These are phyloP conservation scores for Biscogniauxia mediterranea DNA, from an alignment of 2,329 filamentous ascomycete species.

Conservation along the genomic window DNA sequence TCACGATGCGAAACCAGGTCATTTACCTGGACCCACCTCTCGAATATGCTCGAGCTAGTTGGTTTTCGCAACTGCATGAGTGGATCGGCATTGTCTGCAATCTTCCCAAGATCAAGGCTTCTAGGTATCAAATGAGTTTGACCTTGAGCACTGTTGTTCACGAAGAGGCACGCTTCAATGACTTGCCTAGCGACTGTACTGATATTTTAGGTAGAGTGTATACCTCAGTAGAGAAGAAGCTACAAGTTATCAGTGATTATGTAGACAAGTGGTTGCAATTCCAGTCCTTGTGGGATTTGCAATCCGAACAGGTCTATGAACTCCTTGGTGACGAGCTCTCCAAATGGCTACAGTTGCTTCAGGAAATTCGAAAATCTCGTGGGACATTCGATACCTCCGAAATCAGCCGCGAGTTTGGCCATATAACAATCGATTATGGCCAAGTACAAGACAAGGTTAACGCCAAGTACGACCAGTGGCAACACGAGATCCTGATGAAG, in stretches of 20 bases:
- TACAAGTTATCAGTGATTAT: slow-evolving; percentile 76
- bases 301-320: slow-evolving; percentile 93
- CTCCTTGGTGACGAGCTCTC: slow-evolving; percentile 86
- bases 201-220: slow-evolving; percentile 79
- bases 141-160: slow-evolving; percentile 57
- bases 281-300: slow-evolving; percentile 96
- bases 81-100: slow-evolving; percentile 95
- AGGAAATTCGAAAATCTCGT: slow-evolving; percentile 93
- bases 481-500: slow-evolving; percentile 92
- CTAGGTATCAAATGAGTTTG: slow-evolving; percentile 87
- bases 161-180: slow-evolving; percentile 71
- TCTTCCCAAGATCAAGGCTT: slow-evolving; percentile 89
- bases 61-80: slow-evolving; percentile 87
- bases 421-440: slow-evolving; percentile 94
- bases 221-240: slow-evolving; percentile 75
- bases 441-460: slow-evolving; percentile 99
- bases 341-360: slow-evolving; percentile 91
- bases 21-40: slow-evolving; percentile 94
- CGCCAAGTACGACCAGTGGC: slow-evolving; percentile 99
- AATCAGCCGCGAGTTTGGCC: slow-evolving; percentile 87
- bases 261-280: slow-evolving; percentile 99
- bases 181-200: slow-evolving; percentile 81
- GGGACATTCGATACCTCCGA: slow-evolving; percentile 97
- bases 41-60: slow-evolving; percentile 86
- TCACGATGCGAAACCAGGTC: slow-evolving; percentile 97